A percentile compares a stretch with the other conserved stretches of the same genome.
These are phyloP conservation scores for Pulicaria dysenterica DNA, from an alignment of 129 eudicot genomes.

Conservation along the genomic window DNA sequence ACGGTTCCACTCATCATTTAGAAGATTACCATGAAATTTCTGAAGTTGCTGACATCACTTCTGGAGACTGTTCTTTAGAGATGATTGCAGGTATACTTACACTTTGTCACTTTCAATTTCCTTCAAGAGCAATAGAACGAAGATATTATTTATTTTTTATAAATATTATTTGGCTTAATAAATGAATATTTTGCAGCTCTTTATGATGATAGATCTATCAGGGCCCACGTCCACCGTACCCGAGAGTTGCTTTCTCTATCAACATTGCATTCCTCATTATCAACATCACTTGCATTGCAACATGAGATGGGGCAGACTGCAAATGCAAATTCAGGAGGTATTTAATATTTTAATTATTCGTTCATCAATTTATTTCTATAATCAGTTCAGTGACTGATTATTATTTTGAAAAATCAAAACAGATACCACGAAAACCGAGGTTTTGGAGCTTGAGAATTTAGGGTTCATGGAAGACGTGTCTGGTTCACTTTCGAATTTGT, in stretches of 20 bases:
- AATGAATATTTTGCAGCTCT: constrained; percentile 57
- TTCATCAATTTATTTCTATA: neutral
- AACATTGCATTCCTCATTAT: constrained; percentile 80
- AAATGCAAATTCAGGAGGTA: constrained; percentile 70
- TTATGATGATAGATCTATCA: constrained; percentile 95
- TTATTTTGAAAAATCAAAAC: constrained; percentile 13
- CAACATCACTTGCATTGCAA: constrained; percentile 88
- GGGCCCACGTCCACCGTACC: constrained; percentile 98
- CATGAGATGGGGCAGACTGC: constrained; percentile 66
- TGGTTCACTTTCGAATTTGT: constrained; percentile 67
- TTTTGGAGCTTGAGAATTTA: constrained; percentile 76
- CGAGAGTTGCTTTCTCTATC: constrained; percentile 93
- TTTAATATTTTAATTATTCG: constrained; percentile 27
- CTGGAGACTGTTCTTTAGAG: constrained; percentile 87
- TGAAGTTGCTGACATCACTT: constrained; percentile 91
- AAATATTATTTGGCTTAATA: constrained; percentile 18
- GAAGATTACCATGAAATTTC: constrained; percentile 96
- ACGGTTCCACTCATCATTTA: constrained; percentile 76
- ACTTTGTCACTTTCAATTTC: neutral
- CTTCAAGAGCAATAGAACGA: neutral
- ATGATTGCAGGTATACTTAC: constrained; percentile 78
- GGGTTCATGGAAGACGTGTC: constrained; percentile 95
- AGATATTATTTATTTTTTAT: neutral
- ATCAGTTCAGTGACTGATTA: constrained; percentile 13
- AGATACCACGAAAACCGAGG: constrained; percentile 70